A percentile compares a stretch with the other conserved stretches of the same genome.
These are phyloP conservation scores for Antarctomyces pellizariae DNA, from an alignment of 495 filamentous ascomycete genomes.

Conservation along the genomic window DNA sequence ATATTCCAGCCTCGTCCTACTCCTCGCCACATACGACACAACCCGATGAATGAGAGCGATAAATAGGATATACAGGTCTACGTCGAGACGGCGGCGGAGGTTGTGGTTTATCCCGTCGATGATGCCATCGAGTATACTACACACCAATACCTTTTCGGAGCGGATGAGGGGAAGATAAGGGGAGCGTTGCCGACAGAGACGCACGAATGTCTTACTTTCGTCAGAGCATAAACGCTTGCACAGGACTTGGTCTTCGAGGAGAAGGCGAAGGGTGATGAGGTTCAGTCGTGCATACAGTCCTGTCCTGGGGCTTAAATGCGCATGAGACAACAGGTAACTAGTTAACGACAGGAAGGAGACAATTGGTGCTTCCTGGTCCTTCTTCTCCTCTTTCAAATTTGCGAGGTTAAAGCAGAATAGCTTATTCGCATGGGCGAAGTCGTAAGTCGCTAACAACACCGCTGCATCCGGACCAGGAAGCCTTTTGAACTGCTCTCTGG, in stretches of 20 bases:
- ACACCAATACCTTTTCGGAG: constrained; percentile 44
- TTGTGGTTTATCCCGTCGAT: constrained; percentile 90
- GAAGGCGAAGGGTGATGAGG: constrained; percentile 59
- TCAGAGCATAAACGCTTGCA: constrained; percentile 73
- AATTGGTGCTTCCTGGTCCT: constrained; percentile 52
- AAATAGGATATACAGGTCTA: constrained; percentile 56
- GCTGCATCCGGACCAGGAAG: constrained; percentile 55
- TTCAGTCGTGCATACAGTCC: constrained; percentile 63
- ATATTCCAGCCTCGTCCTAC: constrained; percentile 53
- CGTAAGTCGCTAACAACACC: constrained; percentile 65
- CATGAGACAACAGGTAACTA: constrained; percentile 85
- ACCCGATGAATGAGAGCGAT: constrained; percentile 64
- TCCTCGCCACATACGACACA: constrained; percentile 60
- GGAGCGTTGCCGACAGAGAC: constrained; percentile 74
- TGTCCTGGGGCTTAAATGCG: constrained; percentile 56
- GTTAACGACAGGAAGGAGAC: constrained; percentile 66
- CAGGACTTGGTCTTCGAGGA: constrained; percentile 66
- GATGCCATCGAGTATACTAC: constrained; percentile 62
- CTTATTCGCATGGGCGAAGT: constrained; percentile 87
- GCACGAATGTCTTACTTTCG: constrained; percentile 48
- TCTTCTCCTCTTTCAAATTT: constrained; percentile 30
- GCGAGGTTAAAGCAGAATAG: constrained; percentile 77
- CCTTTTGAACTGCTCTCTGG: constrained; percentile 52
- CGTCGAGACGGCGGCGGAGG: constrained; percentile 61
- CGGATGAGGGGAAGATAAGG: constrained; percentile 62